A percentile compares a stretch with the other conserved stretches of the same genome.
phyloP scores from a whole-genome alignment of 2,329 filamentous ascomycete genomes.

The Lasiodiplodia sp. region DNA sequence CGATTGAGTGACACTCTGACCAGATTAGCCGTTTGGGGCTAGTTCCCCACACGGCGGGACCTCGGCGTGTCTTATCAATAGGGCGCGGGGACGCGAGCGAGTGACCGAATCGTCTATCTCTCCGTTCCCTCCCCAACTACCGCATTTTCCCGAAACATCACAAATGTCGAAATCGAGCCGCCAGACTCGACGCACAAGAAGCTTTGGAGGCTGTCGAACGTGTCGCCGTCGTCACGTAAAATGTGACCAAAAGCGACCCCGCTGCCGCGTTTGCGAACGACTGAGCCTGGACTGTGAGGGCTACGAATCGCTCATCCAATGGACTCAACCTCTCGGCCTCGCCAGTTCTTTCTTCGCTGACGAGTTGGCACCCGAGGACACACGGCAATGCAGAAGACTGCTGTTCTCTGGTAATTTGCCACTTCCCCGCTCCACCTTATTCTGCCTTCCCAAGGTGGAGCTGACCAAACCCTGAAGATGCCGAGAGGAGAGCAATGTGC shows the following conservation, averaged over 20 bases:
- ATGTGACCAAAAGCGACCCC: slow-evolving; percentile 6
- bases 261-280: slow-evolving; percentile 14
- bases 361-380: background rate
- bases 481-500: slow-evolving; percentile 19
- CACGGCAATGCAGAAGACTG: slow-evolving; percentile 7
- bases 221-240: slow-evolving; percentile 20
- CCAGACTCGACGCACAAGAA: slow-evolving; percentile 1
- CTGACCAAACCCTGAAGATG: background rate
- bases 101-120: background rate
- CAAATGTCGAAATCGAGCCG: slow-evolving; percentile 7
- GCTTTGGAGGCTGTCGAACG: slow-evolving; percentile 14
- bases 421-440: background rate
- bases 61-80: slow-evolving; percentile 7
- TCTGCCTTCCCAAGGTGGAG: background rate
- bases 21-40: background rate
- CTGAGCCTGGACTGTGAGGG: slow-evolving; percentile 17
- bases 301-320: slow-evolving; percentile 12
- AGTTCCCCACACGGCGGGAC: background rate
- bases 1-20: background rate
- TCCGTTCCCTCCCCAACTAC: background rate
- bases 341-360: slow-evolving; percentile 8
- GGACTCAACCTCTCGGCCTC: slow-evolving; percentile 13
- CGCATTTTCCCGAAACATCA: background rate
- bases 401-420: slow-evolving; percentile 1
- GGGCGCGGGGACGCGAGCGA: background rate